Evolutionary conservation across 306 rosid species (phyloP), one percentile per base, ranked within the genome.

Genomic region (Cyamopsis tetragonoloba): DNA sequence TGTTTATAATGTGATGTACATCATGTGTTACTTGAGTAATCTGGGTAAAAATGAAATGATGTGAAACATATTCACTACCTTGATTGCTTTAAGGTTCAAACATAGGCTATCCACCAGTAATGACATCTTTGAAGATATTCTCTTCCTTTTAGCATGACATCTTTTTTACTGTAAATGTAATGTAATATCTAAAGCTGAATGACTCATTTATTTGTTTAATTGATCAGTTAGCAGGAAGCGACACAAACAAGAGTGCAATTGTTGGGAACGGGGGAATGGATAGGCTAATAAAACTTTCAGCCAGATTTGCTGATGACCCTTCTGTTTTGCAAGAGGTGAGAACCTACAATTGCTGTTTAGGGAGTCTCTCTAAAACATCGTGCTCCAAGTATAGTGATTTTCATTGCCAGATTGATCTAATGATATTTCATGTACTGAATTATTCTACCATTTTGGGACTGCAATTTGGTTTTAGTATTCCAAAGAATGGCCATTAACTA

Each of bases 181-280:
- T 62, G 5, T 10, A 10, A 26, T 62, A 53, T 39, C 20, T 32
- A n/a, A 13, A 32, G 37, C 41, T 65, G 15, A 77, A 35, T 23
- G 42, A 32, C 58, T 26, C 62, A 28, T 62, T 86, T 27, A 50
- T 54, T 32, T 71, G 61, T 71, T 80, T 37, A 49, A 46, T 64
- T 43, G 64, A 73, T 81, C 66, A 89, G 98, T 79, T 93, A 83
- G 97, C 98, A 41, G 96, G 97, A 86, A 93, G 97, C 66, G 98
- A 89, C 32, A 1, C 81, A 18, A 93, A 93, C 75, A 93, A 93
- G 71, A 88, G 62, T 24, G 75, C 68, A 63, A 85, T 93, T 77
- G 89, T 89, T 50, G 96, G 86, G 78, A 87, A 85, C 63, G 77
- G 81, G 54, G 99, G 97, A 34, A 22, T 93, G 86, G 89, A 86